Conservation (phyloP, 2,329 filamentous ascomycete genomes). For the Lecanicillium sp. region DNA sequence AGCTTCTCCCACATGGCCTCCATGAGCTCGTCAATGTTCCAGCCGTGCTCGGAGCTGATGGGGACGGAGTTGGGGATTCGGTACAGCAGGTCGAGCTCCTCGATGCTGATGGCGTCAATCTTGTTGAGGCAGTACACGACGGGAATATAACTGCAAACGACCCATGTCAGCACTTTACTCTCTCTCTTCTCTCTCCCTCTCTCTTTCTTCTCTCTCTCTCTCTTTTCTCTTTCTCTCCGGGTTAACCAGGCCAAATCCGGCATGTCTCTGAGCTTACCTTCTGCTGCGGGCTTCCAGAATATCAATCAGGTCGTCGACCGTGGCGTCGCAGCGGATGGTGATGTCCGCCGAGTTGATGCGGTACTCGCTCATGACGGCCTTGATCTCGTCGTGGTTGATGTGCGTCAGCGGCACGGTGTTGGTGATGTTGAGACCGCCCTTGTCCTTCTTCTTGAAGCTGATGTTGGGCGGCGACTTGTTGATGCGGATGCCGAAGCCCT, state of each 20-base stretch:
- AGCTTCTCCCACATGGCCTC: constrained; percentile 99
- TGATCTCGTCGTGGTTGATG: constrained; percentile 94
- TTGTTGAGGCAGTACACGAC: constrained; percentile 99
- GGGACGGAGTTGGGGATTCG: constrained; percentile 95
- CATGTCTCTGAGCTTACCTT: constrained; percentile 33
- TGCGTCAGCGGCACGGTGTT: constrained; percentile 86
- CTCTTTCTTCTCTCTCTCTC: too few relatives aligned
- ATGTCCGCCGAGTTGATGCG: constrained; percentile 95
- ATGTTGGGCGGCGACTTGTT: constrained; percentile 98
- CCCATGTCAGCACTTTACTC: too few relatives aligned
- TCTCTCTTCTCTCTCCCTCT: too few relatives aligned
- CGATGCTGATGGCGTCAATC: constrained; percentile 96
- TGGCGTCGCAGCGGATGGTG: constrained; percentile 94
- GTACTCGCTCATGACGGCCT: constrained; percentile 96
- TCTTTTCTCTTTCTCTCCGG: too few relatives aligned
- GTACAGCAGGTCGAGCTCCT: constrained; percentile 93
- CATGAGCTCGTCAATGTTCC: constrained; percentile 95
- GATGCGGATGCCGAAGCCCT: constrained; percentile 95
- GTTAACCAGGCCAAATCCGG: too few relatives aligned
- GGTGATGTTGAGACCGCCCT: constrained; percentile 94
- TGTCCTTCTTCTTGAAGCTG: constrained; percentile 99
- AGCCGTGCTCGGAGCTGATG: constrained; percentile 94
- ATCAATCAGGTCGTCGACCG: constrained; percentile 94
- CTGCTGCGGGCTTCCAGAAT: constrained; percentile 89
- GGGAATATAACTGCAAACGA: constrained; percentile 96